phyloP scores from a whole-genome alignment of 148 eudicot species.

The Suaeda aralocaspica region DNA sequence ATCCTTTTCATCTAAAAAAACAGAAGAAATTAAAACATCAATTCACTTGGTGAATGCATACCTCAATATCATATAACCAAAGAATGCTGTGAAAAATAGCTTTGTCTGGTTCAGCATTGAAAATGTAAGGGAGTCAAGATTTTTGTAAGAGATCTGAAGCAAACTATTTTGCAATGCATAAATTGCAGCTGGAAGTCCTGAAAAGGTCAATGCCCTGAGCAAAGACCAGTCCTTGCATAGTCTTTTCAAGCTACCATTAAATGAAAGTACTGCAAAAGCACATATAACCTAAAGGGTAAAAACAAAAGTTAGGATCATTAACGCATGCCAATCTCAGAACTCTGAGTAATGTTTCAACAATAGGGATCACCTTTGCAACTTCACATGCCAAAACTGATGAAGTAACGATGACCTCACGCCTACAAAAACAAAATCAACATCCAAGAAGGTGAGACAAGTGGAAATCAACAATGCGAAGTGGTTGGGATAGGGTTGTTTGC shows the following conservation, averaged over 20 bases:
- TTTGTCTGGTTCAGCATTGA: slow-evolving; percentile 96
- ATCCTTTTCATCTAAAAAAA: background rate
- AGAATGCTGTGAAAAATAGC: slow-evolving; percentile 83
- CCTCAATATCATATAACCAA: slow-evolving; percentile 80
- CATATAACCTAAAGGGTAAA: slow-evolving; percentile 54
- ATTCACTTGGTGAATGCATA: slow-evolving; percentile 21
- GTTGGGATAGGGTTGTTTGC: background rate
- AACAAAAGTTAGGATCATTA: background rate
- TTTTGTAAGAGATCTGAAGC: slow-evolving; percentile 92
- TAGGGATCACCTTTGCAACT: slow-evolving; percentile 57
- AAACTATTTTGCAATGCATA: slow-evolving; percentile 93
- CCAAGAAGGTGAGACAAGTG: slow-evolving; percentile 9
- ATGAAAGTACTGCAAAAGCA: slow-evolving; percentile 60
- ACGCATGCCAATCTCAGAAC: slow-evolving; percentile 1
- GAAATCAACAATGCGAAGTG: background rate
- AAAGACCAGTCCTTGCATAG: slow-evolving; percentile 80
- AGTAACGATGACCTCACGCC: slow-evolving; percentile 89
- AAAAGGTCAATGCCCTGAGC: slow-evolving; percentile 69
- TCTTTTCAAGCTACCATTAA: slow-evolving; percentile 66
- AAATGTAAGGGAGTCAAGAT: slow-evolving; percentile 93
- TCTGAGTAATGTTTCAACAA: background rate
- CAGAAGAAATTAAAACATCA: background rate
- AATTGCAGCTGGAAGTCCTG: slow-evolving; percentile 95
- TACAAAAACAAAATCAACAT: slow-evolving; percentile 32
- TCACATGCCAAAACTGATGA: slow-evolving; percentile 87